Evolutionary conservation across 257 asterid genomes (phyloP).

Genomic region (Oldenlandia corymbosa): DNA sequence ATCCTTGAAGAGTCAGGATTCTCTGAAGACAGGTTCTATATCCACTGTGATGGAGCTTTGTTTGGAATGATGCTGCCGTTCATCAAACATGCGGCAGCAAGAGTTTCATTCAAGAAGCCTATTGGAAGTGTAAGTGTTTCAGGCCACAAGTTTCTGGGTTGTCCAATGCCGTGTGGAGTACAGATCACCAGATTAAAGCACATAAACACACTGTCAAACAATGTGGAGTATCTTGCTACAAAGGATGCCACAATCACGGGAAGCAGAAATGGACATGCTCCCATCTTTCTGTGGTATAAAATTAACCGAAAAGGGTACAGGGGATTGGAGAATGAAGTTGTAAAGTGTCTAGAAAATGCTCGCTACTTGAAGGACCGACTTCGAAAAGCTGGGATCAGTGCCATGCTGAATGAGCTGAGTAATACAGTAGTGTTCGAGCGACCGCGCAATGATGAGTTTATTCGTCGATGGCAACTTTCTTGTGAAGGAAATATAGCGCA

Average conservation of each 20-base stretch:
- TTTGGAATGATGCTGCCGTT: constrained; percentile 99
- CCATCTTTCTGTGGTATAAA: constrained; percentile 96
- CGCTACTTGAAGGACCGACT: constrained; percentile 83
- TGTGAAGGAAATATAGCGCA: constrained; percentile 92
- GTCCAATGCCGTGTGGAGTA: constrained; percentile 98
- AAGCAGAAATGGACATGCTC: constrained; percentile 95
- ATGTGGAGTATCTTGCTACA: constrained; percentile 93
- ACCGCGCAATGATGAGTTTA: constrained; percentile 77
- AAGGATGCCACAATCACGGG: constrained; percentile 99
- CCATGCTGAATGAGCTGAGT: constrained; percentile 93
- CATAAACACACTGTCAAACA: constrained; percentile 71
- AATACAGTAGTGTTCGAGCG: constrained; percentile 94
- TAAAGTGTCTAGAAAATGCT: constrained; percentile 83
- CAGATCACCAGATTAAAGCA: constrained; percentile 71
- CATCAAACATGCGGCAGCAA: constrained; percentile 95
- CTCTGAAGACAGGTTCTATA: constrained; percentile 77
- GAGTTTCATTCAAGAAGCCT: constrained; percentile 84
- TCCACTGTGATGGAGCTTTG: constrained; percentile 95
- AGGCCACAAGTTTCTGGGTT: constrained; percentile 94
- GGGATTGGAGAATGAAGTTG: constrained; percentile 95
- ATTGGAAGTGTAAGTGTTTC: constrained; percentile 96
- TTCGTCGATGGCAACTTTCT: constrained; percentile 93
- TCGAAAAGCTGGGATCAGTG: constrained; percentile 64
- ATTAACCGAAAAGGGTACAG: constrained; percentile 83
- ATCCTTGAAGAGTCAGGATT: constrained; percentile 83